Percentiles rank a stretch among this genome's conserved stretches.
phyloP scores from a whole-genome alignment of 108 stramenopile genomes.

The Fragilariopsis cylindrus region DNA sequence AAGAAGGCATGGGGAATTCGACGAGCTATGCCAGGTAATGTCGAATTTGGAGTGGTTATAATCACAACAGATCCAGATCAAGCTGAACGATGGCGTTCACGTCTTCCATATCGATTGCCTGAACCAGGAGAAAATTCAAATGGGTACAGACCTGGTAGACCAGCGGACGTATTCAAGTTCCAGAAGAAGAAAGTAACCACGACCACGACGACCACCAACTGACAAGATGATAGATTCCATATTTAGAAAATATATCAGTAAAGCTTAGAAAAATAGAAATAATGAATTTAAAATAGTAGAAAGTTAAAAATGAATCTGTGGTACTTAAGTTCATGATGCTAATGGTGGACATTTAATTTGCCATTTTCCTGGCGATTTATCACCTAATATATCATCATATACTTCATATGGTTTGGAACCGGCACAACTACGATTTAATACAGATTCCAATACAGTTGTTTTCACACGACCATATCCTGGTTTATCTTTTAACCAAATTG shows the following conservation, averaged over 20 bases:
- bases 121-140: not conserved
- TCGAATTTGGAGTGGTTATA: conserved; percentile 22
- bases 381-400: not conserved
- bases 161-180: too few relatives aligned
- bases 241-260: too few relatives aligned
- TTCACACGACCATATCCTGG: not conserved
- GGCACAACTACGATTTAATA: not conserved
- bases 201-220: too few relatives aligned
- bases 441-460: not conserved
- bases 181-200: too few relatives aligned
- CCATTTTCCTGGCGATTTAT: conserved; percentile 2
- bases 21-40: conserved; percentile 1
- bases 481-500: not conserved
- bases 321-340: too few relatives aligned
- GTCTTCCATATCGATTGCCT: conserved; percentile 10
- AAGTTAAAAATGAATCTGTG: too few relatives aligned
- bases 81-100: conserved; percentile 4
- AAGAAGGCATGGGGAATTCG: conserved; percentile 17
- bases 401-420: not conserved
- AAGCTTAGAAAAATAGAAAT: too few relatives aligned
- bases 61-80: not conserved
- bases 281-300: too few relatives aligned
- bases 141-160: too few relatives aligned
- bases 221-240: too few relatives aligned
- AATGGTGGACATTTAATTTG: conserved; percentile 1